Conservation (phyloP, 1,139 yeast genomes). For the Suhomyces wounanorum region DNA sequence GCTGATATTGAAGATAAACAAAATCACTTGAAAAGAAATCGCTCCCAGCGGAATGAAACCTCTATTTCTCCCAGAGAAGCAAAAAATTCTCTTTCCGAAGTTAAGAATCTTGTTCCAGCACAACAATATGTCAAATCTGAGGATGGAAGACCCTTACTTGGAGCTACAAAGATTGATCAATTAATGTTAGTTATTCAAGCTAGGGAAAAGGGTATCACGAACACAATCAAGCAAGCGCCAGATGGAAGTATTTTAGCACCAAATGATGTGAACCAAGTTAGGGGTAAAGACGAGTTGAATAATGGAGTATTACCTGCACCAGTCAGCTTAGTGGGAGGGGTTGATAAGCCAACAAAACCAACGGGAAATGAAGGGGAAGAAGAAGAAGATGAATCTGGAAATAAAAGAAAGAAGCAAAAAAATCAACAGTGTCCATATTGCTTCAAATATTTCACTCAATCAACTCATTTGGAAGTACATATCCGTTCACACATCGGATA, state of each 20-base stretch:
- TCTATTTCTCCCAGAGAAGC: background rate
- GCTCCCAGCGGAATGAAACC: background rate
- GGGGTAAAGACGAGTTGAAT: slow-evolving; percentile 25
- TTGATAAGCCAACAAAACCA: slow-evolving; percentile 59
- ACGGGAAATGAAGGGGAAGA: slow-evolving; percentile 19
- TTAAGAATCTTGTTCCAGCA: slow-evolving; percentile 39
- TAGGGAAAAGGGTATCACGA: slow-evolving; percentile 69
- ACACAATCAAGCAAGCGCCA: slow-evolving; percentile 59
- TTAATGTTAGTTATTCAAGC: slow-evolving; percentile 90
- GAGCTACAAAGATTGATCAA: slow-evolving; percentile 88
- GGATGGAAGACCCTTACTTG: slow-evolving; percentile 69
- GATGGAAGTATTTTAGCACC: slow-evolving; percentile 57
- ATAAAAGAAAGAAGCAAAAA: slow-evolving; percentile 44
- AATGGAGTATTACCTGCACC: slow-evolving; percentile 56
- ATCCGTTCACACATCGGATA: slow-evolving; percentile 75
- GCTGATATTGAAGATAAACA: background rate
- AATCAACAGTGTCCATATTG: slow-evolving; percentile 72
- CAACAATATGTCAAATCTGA: slow-evolving; percentile 51
- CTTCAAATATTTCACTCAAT: slow-evolving; percentile 67
- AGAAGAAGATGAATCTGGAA: slow-evolving; percentile 22
- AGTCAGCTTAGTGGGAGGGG: slow-evolving; percentile 77
- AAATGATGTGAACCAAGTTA: slow-evolving; percentile 19
- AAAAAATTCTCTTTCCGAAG: background rate
- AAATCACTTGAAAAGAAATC: background rate
- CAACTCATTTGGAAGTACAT: slow-evolving; percentile 79